Base-by-base conservation (phyloP, 352 stramenopile species). In the Globisporangium cylindrosporum region DNA sequence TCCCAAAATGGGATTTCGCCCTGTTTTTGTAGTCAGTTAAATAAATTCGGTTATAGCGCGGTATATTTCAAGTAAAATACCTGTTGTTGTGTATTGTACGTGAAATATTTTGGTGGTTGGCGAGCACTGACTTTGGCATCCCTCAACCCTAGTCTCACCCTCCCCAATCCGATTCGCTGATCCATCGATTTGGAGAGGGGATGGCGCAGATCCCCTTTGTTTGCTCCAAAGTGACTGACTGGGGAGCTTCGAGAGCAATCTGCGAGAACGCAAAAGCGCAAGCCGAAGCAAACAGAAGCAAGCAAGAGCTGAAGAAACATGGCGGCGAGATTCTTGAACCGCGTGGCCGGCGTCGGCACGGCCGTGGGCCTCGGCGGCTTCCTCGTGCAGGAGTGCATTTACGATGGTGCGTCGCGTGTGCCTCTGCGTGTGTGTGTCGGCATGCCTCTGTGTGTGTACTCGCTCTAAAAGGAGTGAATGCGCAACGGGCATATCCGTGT, bases 341-440 rank as follows among this genome's bases (percentile, higher is more conserved):
- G 87, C 62, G 49, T 93, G 60, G 86, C 81, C 27, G 72, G 67
- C 54, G 55, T 90, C 66, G 84, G 79, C 77, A 64, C 74, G 25
- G 79, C 81, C 71, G 75, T 95, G 58, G 81, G 84, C 56, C 72
- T 92, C 55, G 82, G 84, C 59, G 82, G 82, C 49, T 91, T 91
- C 66, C 75, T 78, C 48, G 38, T 89, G 25, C 82, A 93, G 70
- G 81, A 93, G 71, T 93, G 84, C 71, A 89, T 95, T 69, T 95
- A 93, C 71, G 86, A 95, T 59, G 87, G 87, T 95, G 64, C 70
- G 85, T 82, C 41, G 6, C 9, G 57, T 15, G 53, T 56, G 14
- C 10, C 6, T 29, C 10, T 41, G n/a, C n/a, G 43, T 48, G 25
- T 65, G 4, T 41, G 15, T 64, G 15, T 32, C 2, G 27, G 20